These are phyloP conservation scores for Cladosporium sp. DNA, from an alignment of 2,329 filamentous ascomycete genomes.

Conservation along the genomic window DNA sequence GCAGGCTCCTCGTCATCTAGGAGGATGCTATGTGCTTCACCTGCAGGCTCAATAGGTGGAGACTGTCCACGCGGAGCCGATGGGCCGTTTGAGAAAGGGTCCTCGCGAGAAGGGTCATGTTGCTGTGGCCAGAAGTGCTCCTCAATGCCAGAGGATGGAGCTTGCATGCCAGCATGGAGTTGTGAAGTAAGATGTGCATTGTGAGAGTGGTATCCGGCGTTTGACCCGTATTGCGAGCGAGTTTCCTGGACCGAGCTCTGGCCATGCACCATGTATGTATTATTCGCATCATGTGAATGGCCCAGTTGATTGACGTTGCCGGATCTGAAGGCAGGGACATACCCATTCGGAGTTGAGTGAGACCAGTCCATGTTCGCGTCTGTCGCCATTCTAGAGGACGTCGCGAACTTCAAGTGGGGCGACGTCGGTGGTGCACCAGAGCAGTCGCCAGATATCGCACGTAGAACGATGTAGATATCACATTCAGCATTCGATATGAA, in stretches of 20 bases:
- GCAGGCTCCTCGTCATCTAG: not conserved
- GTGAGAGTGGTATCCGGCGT: not conserved
- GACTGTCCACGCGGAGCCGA: not conserved
- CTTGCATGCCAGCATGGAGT: not conserved
- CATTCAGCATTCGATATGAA: not conserved
- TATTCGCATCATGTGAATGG: not conserved
- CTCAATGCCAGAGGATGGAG: not conserved
- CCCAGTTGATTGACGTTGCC: not conserved
- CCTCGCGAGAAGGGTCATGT: not conserved
- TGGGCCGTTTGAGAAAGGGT: not conserved
- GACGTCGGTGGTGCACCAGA: not conserved
- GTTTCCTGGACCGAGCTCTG: not conserved
- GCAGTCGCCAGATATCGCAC: not conserved
- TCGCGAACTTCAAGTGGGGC: not conserved
- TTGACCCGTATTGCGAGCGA: not conserved
- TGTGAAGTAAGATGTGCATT: not conserved
- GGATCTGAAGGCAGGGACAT: not conserved
- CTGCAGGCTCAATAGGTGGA: not conserved
- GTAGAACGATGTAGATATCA: not conserved
- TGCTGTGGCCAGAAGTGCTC: slow-evolving; percentile 7
- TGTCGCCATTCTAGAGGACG: slow-evolving; percentile 7
- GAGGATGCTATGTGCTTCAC: not conserved
- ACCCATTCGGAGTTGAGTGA: not conserved
- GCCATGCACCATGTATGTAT: not conserved
- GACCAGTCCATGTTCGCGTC: slow-evolving; percentile 14